Conservation (phyloP, 169 alveolate species). For the Babesia bigemina region DNA sequence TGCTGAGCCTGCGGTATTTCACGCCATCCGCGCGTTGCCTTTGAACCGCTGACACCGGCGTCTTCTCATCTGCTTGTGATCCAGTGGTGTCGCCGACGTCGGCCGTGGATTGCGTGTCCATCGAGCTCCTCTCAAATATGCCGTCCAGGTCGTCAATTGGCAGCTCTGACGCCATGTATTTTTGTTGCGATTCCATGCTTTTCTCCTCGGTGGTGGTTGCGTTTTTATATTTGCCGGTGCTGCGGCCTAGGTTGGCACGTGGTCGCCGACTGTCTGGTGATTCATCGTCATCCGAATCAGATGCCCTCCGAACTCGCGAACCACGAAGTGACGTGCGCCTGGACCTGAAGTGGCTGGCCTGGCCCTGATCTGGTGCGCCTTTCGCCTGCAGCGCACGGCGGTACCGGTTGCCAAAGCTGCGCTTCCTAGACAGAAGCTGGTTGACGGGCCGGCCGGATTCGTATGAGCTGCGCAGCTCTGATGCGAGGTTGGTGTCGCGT, state of each 20-base stretch:
- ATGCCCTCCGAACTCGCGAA: no score
- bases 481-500: not conserved
- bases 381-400: not conserved
- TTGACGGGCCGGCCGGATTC: conserved; percentile 20
- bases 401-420: conserved; percentile 32
- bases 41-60: no score
- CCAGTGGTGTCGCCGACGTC: not conserved
- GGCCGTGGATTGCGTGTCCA: not conserved
- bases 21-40: not conserved
- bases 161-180: no score
- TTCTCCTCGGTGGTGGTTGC: not conserved
- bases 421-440: conserved; percentile 46
- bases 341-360: not conserved
- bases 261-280: no score
- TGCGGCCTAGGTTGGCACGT: not conserved
- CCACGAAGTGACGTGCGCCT: not conserved
- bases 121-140: not conserved
- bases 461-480: conserved; percentile 14
- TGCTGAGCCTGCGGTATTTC: conserved; percentile 12
- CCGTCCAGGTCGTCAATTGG: no score
- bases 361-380: not conserved
- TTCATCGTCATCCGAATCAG: no score
- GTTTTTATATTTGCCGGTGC: not conserved
- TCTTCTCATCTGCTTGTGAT: not conserved
- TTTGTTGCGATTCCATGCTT: no score